Evolutionary conservation across 2,329 filamentous ascomycete genomes (phyloP).

Genomic region (Arthrobotrys musiformis): DNA sequence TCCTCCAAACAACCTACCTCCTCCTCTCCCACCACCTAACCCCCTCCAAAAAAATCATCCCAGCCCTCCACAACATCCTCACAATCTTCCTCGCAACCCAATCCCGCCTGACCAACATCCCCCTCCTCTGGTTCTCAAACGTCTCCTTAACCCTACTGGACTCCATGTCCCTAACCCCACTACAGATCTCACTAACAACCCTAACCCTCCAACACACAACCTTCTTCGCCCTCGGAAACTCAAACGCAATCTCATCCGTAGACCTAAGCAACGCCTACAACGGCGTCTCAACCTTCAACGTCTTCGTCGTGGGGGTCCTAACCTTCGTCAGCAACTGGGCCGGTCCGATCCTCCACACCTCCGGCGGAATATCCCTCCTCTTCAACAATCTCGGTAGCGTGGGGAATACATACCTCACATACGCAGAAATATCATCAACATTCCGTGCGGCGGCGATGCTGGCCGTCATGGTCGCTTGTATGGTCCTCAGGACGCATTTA

Average conservation of each 20-base stretch:
- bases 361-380: conserved; percentile 64
- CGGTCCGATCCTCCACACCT: conserved; percentile 86
- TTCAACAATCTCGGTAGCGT: too few relatives aligned
- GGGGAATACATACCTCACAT: conserved; percentile 29
- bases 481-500: conserved; percentile 82
- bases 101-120: conserved; percentile 84
- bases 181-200: conserved; percentile 71
- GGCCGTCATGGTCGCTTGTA: conserved; percentile 89
- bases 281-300: conserved; percentile 82
- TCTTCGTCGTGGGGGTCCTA: conserved; percentile 80
- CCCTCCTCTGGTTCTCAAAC: conserved; percentile 81
- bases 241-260: conserved; percentile 94
- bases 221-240: conserved; percentile 91
- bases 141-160: conserved; percentile 69
- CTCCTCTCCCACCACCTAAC: neutral
- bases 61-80: conserved; percentile 73
- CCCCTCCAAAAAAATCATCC: conserved; percentile 25
- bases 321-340: conserved; percentile 93
- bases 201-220: conserved; percentile 81
- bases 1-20: neutral
- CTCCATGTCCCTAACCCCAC: conserved; percentile 60
- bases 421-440: conserved; percentile 70
- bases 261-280: conserved; percentile 96
- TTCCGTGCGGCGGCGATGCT: conserved; percentile 74
- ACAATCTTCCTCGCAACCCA: conserved; percentile 87